phyloP scores from a whole-genome alignment of 495 filamentous ascomycete genomes.

The Aspergillus heteromorphus region DNA sequence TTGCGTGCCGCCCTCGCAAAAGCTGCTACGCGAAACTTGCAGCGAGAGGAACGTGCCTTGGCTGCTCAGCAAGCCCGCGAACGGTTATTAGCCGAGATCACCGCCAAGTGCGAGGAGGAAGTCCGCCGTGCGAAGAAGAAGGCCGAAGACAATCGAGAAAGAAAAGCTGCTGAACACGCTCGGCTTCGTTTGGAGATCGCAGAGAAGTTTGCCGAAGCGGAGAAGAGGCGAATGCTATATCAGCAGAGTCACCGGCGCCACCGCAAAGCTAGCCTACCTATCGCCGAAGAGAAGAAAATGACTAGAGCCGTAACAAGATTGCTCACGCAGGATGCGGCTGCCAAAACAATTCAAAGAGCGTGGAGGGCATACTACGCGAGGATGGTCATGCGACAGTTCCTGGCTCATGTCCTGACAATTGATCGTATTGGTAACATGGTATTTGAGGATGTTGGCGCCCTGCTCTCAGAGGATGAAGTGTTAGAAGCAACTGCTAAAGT shows the following conservation, averaged over 20 bases:
- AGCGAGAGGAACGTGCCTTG: constrained; percentile 73
- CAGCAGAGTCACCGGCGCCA: constrained; percentile 55
- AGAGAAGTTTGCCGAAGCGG: constrained; percentile 82
- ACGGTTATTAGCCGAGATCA: constrained; percentile 86
- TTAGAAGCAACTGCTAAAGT: constrained; percentile 64
- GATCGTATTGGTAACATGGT: constrained; percentile 65
- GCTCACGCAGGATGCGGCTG: constrained; percentile 63
- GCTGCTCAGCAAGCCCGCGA: constrained; percentile 90
- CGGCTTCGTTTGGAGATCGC: constrained; percentile 75
- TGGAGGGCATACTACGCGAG: constrained; percentile 63
- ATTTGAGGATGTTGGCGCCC: constrained; percentile 75
- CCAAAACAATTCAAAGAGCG: constrained; percentile 64
- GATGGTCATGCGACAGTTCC: constrained; percentile 60
- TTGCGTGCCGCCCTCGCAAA: constrained; percentile 81
- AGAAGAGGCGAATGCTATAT: constrained; percentile 57
- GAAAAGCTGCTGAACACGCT: constrained; percentile 77
- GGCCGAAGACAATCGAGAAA: constrained; percentile 86
- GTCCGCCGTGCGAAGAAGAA: constrained; percentile 90
- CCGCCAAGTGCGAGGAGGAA: constrained; percentile 90
- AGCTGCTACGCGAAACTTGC: constrained; percentile 59
- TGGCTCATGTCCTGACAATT: constrained; percentile 64
- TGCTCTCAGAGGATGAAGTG: constrained; percentile 73
- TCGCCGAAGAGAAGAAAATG: constrained; percentile 52
- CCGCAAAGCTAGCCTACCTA: constrained; percentile 58
- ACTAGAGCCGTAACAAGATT: constrained; percentile 31